Conservation (phyloP, 2,329 filamentous ascomycete genomes). For the Colletotrichum sp. region DNA sequence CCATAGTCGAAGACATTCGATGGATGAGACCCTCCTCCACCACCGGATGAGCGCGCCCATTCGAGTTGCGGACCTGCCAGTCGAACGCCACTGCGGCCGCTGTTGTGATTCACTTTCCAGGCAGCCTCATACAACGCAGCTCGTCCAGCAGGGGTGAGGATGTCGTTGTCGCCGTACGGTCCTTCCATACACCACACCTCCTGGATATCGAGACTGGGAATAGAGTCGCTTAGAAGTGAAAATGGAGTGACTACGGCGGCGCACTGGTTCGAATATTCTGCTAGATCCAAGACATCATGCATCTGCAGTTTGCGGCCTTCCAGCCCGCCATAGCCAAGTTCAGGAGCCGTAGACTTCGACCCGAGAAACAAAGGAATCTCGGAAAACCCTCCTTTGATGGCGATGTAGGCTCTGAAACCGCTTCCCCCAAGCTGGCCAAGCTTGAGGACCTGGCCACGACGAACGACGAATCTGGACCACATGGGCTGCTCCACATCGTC, state of each 20-base stretch:
- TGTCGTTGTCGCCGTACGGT: conserved; percentile 34
- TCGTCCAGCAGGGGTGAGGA: conserved; percentile 44
- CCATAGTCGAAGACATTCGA: conserved; percentile 64
- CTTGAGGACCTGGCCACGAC: not conserved
- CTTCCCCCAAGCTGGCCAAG: conserved; percentile 51
- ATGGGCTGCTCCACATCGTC: not conserved
- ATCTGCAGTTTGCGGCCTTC: conserved; percentile 49
- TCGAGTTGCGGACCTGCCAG: conserved; percentile 62
- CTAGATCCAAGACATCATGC: not conserved
- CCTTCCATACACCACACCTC: not conserved
- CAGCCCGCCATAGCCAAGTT: conserved; percentile 63
- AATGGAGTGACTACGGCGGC: not conserved
- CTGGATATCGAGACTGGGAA: not conserved
- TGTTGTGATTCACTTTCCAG: conserved; percentile 68
- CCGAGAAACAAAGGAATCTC: conserved; percentile 61
- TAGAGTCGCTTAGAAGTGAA: not conserved
- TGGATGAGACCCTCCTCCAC: conserved; percentile 68
- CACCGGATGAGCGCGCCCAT: conserved; percentile 64
- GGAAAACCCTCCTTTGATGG: conserved; percentile 45
- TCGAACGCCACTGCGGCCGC: conserved; percentile 63
- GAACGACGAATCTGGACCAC: not conserved
- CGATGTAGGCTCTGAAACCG: conserved; percentile 63
- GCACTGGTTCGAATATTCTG: not conserved
- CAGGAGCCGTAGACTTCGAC: conserved; percentile 63
- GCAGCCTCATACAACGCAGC: conserved; percentile 42